Evolutionary conservation across 441 rosid species (phyloP), one percentile per base, ranked within the genome.

Genomic region (Pelargonium fulgidum): DNA sequence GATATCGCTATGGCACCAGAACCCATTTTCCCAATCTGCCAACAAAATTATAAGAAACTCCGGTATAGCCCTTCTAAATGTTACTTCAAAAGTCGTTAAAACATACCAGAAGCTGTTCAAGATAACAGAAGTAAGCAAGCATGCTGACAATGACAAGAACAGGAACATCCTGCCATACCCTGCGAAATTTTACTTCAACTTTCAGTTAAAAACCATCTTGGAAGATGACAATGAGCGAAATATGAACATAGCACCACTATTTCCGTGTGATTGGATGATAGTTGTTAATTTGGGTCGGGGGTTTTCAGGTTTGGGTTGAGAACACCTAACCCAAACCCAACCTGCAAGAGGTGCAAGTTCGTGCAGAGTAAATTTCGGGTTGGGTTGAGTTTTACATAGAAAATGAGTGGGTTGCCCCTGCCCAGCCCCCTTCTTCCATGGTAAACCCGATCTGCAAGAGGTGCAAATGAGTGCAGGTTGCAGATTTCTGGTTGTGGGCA

Each of bases 91-190:
- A 68, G 54, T 58, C 45, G 65, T 64, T 16, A 3, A 7, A 64
- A 72, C 84, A 81, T 71, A 91, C 99, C 93, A 93, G 74, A 41
- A 91, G 96, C 81, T 89, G 97, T 85, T 93, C 99, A 0, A 93
- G 95, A 80, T 88, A 91, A 75, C 97, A 82, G 66, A 92, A 86
- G 82, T 78, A 86, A 73, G 88, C 87, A 64, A 86, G 86, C 94
- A 91, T 88, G 87, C 97, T 93, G 70, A 93, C 80, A 29, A 91
- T 85, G 72, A 93, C 93, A 16, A 93, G 90, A 68, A 91, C 81
- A 0, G 99, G 99, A 0, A 87, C 90, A 78, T 93, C 96, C 81
- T 87, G 97, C 99, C 99, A 90, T 54, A 89, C 81, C 87, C 99
- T 94, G 81, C 66, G 13, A 77, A 75, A 48, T 47, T 63, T 68